phyloP scores from a whole-genome alignment of 805 yeast genomes.

The Metschnikowia drakensbergensis region DNA sequence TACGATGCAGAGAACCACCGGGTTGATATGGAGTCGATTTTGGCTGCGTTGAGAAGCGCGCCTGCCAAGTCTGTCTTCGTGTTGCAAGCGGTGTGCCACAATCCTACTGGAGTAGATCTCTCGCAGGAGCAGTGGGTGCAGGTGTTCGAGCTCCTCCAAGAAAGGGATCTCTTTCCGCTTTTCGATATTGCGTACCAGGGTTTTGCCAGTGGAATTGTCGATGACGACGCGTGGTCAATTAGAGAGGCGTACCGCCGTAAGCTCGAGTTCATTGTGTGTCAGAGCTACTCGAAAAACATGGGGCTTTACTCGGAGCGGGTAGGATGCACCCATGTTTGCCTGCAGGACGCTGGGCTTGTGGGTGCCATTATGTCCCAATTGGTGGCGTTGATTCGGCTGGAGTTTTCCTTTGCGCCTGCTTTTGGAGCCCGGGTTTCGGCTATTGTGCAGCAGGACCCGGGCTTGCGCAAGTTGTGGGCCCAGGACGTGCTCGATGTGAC shows the following conservation, averaged over 20 bases:
- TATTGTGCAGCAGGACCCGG: constrained; percentile 26
- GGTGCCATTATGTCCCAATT: constrained; percentile 24
- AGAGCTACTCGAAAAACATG: constrained; percentile 41
- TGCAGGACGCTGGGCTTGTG: constrained; percentile 7
- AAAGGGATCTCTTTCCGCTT: constrained; percentile 26
- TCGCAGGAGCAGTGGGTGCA: constrained; percentile 34
- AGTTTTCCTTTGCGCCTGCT: constrained; percentile 45
- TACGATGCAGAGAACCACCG: constrained; percentile 27
- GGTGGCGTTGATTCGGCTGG: constrained; percentile 34
- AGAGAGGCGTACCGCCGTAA: constrained; percentile 29
- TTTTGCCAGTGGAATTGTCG: constrained; percentile 29
- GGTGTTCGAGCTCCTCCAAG: constrained; percentile 25
- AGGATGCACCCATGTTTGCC: constrained; percentile 34
- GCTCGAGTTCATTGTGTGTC: constrained; percentile 26
- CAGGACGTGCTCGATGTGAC: constrained; percentile 31
- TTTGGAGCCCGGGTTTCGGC: constrained; percentile 43
- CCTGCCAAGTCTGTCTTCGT: constrained; percentile 32
- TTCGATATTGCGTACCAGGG: constrained; percentile 45
- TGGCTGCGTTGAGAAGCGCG: constrained; percentile 27
- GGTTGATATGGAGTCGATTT: constrained; percentile 28
- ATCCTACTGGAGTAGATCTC: constrained; percentile 43
- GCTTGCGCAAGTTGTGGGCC: constrained; percentile 30
- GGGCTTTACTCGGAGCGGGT: constrained; percentile 40
- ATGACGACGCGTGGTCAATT: constrained; percentile 37
- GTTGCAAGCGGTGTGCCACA: constrained; percentile 43